Conservation (phyloP, 768 basidiomycete species). For the Paxillus rubicundulus region DNA sequence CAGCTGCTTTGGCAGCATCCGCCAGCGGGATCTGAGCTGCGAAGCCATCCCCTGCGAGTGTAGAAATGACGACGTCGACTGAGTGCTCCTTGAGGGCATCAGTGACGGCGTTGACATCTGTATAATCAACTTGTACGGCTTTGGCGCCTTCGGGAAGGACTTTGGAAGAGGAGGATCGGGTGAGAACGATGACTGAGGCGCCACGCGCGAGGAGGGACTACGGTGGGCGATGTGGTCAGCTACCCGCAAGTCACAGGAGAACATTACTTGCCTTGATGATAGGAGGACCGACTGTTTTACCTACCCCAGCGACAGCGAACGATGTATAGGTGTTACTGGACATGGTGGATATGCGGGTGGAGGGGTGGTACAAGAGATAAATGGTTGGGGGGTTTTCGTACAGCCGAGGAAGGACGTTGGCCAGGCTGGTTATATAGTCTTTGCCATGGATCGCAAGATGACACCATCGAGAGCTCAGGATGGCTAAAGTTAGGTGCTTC, state of each 20-base stretch:
- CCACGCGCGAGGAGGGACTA: constrained; percentile 7
- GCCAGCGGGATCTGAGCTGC: constrained; percentile 13
- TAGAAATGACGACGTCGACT: constrained; percentile 25
- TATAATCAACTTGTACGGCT: constrained; percentile 17
- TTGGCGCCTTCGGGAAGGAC: constrained; percentile 10
- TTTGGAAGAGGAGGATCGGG: constrained; percentile 2
- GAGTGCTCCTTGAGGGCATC: constrained; percentile 15
- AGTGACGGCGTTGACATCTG: constrained; percentile 11
- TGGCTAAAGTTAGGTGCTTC: no score
- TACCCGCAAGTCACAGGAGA: not conserved
- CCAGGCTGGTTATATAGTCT: no score
- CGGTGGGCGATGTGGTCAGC: not conserved
- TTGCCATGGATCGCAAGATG: no score
- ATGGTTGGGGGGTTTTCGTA: no score
- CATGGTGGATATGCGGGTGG: not conserved
- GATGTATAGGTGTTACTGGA: constrained; percentile 8
- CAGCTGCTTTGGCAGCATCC: constrained; percentile 26
- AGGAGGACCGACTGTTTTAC: constrained; percentile 16
- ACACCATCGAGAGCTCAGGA: no score
- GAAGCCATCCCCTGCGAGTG: constrained; percentile 12
- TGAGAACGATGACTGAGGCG: constrained; percentile 3
- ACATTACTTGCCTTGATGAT: constrained; percentile 13
- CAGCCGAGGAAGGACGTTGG: no score
- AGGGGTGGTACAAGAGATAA: no score
- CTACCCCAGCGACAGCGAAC: constrained; percentile 24